Conservation (phyloP, 805 yeast species). For the Candida coquimbonensis region DNA sequence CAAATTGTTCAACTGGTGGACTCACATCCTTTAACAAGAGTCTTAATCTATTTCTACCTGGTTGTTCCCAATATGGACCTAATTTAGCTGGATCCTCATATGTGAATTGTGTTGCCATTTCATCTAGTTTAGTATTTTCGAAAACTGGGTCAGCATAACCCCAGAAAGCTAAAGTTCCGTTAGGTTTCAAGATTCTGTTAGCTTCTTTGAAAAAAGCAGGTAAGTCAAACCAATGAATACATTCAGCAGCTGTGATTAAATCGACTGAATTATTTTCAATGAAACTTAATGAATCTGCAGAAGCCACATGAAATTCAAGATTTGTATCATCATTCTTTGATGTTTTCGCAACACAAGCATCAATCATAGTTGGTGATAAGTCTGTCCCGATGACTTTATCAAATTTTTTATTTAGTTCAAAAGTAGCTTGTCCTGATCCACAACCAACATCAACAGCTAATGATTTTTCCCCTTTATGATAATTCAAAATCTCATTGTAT, state of each 20-base stretch:
- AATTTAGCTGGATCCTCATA: slow-evolving; percentile 41
- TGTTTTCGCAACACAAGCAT: slow-evolving; percentile 30
- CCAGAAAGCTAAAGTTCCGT: slow-evolving; percentile 73
- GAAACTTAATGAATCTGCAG: slow-evolving; percentile 23
- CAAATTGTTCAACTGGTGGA: slow-evolving; percentile 35
- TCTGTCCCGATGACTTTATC: slow-evolving; percentile 57
- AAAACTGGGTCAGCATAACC: slow-evolving; percentile 71
- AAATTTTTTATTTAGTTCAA: slow-evolving; percentile 39
- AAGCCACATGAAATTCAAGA: slow-evolving; percentile 15
- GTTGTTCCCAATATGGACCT: slow-evolving; percentile 81
- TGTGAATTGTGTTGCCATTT: slow-evolving; percentile 42
- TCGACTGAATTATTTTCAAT: slow-evolving; percentile 40
- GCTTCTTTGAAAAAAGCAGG: slow-evolving; percentile 44
- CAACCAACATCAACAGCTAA: slow-evolving; percentile 69
- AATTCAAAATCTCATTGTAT: slow-evolving; percentile 34
- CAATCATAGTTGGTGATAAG: slow-evolving; percentile 50
- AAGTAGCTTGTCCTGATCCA: slow-evolving; percentile 73
- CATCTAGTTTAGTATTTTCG: slow-evolving; percentile 47
- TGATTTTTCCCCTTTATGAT: slow-evolving; percentile 32
- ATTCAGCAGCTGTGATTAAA: slow-evolving; percentile 72
- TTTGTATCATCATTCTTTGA: slow-evolving; percentile 7
- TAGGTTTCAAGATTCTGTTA: slow-evolving; percentile 41
- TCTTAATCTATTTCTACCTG: slow-evolving; percentile 59
- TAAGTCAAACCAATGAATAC: slow-evolving; percentile 79
- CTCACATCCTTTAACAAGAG: slow-evolving; percentile 35